Conservation (phyloP, 768 basidiomycete species). For the Termitomyces eurrhizus region DNA sequence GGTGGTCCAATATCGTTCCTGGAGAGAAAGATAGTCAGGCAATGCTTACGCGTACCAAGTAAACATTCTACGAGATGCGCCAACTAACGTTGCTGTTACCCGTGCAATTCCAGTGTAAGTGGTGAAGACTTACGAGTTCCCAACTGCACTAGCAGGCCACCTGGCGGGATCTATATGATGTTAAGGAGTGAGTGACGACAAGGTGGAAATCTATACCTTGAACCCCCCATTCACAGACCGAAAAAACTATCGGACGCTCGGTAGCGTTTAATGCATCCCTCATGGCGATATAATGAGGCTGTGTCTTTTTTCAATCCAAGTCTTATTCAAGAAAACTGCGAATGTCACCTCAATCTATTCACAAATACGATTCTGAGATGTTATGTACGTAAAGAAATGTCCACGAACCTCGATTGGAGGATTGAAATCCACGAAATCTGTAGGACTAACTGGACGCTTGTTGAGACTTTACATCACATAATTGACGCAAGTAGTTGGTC, state of each 20-base stretch:
- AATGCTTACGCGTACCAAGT: not conserved
- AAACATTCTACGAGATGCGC: constrained; percentile 38
- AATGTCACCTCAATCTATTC: constrained; percentile 31
- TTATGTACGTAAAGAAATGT: not conserved
- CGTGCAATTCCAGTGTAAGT: not conserved
- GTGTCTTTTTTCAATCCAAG: not conserved
- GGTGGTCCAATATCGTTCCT: constrained; percentile 48
- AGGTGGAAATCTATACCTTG: constrained; percentile 24
- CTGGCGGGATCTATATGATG: constrained; percentile 39
- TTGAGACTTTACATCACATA: not conserved
- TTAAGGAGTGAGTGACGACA: too few relatives aligned
- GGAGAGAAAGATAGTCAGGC: not conserved
- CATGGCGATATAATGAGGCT: constrained; percentile 44
- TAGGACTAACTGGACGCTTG: constrained; percentile 26
- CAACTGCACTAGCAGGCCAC: constrained; percentile 41
- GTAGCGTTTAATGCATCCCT: constrained; percentile 40
- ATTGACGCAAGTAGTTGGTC: not conserved
- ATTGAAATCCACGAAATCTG: constrained; percentile 43
- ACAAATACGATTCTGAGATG: not conserved
- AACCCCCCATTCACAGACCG: constrained; percentile 48
- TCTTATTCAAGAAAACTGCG: not conserved
- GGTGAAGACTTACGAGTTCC: constrained; percentile 35
- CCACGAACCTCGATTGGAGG: constrained; percentile 35
- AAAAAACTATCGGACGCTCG: constrained; percentile 44
- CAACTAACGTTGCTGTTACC: constrained; percentile 21